Conservation (phyloP, 345 rosid genomes). For the Citrus inodora region DNA sequence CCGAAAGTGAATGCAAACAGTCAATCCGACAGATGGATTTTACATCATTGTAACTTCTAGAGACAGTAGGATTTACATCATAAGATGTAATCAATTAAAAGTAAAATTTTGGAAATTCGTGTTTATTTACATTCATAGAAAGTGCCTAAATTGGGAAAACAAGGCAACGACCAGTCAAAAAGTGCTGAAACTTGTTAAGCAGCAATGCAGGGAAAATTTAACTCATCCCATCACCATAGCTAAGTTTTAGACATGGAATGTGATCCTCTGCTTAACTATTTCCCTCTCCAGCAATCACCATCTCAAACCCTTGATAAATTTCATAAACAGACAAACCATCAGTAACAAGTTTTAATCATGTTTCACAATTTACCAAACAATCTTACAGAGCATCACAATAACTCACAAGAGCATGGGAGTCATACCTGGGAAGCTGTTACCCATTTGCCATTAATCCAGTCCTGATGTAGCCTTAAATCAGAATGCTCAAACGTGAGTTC, state of each 20-base stretch:
- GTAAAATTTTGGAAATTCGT: not conserved
- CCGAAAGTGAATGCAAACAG: not conserved
- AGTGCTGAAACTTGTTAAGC: not conserved
- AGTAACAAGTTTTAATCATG: not conserved
- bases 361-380: not conserved
- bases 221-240: not conserved
- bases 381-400: not conserved
- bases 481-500: constrained; percentile 49
- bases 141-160: not conserved
- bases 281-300: not conserved
- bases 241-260: not conserved
- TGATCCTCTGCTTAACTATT: not conserved
- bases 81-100: not conserved
- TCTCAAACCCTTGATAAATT: constrained; percentile 5
- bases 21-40: not conserved
- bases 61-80: not conserved
- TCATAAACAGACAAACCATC: not conserved
- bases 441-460: constrained; percentile 82
- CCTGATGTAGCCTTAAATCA: constrained; percentile 67
- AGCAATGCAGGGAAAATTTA: not conserved
- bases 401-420: not conserved
- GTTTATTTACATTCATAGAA: not conserved
- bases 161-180: not conserved
- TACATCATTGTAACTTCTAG: not conserved
- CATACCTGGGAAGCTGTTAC: constrained; percentile 43